Evolutionary conservation across 345 rosid species (phyloP), one percentile per base, ranked within the genome.

Genomic region (Limnanthes douglasii): DNA sequence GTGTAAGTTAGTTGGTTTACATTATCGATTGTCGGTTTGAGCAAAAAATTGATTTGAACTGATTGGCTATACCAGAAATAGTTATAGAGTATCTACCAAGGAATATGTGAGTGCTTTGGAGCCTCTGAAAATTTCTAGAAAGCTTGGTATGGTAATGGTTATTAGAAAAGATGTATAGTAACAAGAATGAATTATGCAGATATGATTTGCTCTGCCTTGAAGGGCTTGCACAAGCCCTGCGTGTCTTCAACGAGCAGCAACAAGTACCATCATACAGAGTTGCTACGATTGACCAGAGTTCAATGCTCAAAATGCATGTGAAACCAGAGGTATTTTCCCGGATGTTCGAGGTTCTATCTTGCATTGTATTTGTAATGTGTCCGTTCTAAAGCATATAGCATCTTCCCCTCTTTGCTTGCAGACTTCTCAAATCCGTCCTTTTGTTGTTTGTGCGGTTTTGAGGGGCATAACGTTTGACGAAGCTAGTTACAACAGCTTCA

Each of bases 171-270:
- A n/a, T n/a, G n/a, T n/a, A n/a, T n/a, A n/a, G n/a, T n/a, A n/a
- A n/a, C n/a, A n/a, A n/a, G n/a, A n/a, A n/a, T n/a, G n/a, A n/a
- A n/a, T 4, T 40, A 28, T 17, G 47, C 67, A 90, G 98, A 59
- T 80, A 80, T 7, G 98, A 90, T 69, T 67, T 90, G 53, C 94
- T 90, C 23, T 90, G 94, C 64, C 85, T 79, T 5, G 95, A 84
- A 68, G 98, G 98, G 32, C 65, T 90, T 59, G 94, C 96, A n/a
- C 88, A 61, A 70, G 75, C 98, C 48, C 96, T 90, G 21, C 78
- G 88, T 3, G 28, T 84, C 57, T 90, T 90, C 67, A 76, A 58
- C 40, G 34, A 62, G 50, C 61, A 70, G 55, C 73, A 84, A 34
- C 56, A 60, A 51, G 53, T 61, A 10, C 98, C 98, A 2, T 50